phyloP scores from a whole-genome alignment of 495 filamentous ascomycete genomes.

The Podospora australis region DNA sequence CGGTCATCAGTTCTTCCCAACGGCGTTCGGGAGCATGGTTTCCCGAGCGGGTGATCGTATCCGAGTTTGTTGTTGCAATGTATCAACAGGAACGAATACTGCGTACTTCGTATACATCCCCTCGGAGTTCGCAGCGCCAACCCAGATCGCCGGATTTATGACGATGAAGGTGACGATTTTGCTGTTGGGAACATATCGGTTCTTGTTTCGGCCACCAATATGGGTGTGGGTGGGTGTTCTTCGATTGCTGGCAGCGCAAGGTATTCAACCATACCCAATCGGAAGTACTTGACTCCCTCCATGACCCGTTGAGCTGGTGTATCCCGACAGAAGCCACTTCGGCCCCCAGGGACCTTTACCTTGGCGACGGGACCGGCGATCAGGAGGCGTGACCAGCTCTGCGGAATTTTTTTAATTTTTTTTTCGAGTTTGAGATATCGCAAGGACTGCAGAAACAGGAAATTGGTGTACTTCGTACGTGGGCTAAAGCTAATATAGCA shows the following conservation, averaged over 20 bases:
- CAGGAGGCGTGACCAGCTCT: not conserved
- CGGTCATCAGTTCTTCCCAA: too few relatives aligned
- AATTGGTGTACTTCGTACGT: not conserved
- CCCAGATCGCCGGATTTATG: not conserved
- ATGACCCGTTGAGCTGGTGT: too few relatives aligned
- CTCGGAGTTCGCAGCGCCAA: too few relatives aligned
- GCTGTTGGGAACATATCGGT: not conserved
- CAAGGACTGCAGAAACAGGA: not conserved
- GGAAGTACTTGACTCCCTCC: constrained; percentile 15
- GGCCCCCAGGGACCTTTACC: constrained; percentile 15
- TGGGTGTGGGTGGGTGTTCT: not conserved
- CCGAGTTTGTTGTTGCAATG: too few relatives aligned
- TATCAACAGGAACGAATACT: too few relatives aligned
- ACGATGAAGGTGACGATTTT: not conserved
- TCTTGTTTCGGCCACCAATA: not conserved
- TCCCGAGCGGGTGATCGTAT: too few relatives aligned
- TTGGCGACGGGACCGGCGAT: constrained; percentile 13
- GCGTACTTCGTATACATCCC: not conserved
- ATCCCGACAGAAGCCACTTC: constrained; percentile 10
- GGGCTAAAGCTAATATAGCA: too few relatives aligned
- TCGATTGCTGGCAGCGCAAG: not conserved
- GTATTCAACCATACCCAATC: constrained; percentile 13
- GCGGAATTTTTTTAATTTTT: too few relatives aligned
- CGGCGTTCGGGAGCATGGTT: too few relatives aligned
- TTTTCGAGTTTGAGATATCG: too few relatives aligned